phyloP scores from a whole-genome alignment of 2,329 filamentous ascomycete species.

The Phyllosticta citribraziliensis region DNA sequence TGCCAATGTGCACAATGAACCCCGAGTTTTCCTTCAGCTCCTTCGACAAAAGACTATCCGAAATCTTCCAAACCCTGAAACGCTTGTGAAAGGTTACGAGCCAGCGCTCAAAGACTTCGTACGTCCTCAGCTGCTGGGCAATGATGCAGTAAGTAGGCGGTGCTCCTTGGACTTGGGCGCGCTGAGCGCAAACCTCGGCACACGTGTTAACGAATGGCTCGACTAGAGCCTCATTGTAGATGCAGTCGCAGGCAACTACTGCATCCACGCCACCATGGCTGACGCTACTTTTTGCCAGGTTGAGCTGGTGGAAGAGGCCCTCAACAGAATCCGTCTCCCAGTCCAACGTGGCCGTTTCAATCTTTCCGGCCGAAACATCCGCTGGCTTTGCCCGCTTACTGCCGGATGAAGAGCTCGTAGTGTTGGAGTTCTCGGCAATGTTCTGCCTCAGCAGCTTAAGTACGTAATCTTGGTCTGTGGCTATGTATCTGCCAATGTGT shows the following conservation, averaged over 20 bases:
- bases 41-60: constrained; percentile 50
- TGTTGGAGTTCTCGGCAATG: constrained; percentile 49
- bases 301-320: constrained; percentile 42
- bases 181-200: constrained; percentile 59
- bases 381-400: background rate
- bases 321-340: constrained; percentile 59
- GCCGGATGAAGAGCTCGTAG: background rate
- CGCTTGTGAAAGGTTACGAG: constrained; percentile 53
- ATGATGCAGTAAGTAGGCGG: constrained; percentile 64
- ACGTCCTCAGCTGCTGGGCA: constrained; percentile 78
- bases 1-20: constrained; percentile 72
- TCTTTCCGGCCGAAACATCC: constrained; percentile 2
- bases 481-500: constrained; percentile 54
- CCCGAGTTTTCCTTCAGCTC: constrained; percentile 56
- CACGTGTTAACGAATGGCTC: constrained; percentile 75
- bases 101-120: constrained; percentile 80
- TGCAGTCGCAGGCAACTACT: constrained; percentile 81
- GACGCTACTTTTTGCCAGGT: constrained; percentile 25
- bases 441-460: constrained; percentile 68
- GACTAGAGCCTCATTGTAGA: constrained; percentile 86
- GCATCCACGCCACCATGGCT: constrained; percentile 47
- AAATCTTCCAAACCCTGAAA: constrained; percentile 71
- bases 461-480: constrained; percentile 86
- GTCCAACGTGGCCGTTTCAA: constrained; percentile 38
- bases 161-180: constrained; percentile 20